A percentile compares a stretch with the other conserved stretches of the same genome.
phyloP scores from a whole-genome alignment of 805 yeast species.

The Nematodospora valgi region DNA sequence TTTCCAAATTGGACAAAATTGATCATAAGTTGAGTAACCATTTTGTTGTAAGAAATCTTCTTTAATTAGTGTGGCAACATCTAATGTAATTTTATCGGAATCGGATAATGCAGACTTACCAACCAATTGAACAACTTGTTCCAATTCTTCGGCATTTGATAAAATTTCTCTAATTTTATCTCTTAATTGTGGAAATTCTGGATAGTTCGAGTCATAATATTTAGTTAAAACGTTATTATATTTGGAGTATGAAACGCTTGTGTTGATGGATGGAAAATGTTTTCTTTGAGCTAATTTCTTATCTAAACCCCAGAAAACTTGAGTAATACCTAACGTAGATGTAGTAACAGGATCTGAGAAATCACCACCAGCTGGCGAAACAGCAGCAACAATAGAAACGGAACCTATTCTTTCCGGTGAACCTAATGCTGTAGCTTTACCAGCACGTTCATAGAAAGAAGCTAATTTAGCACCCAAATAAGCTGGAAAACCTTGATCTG shows the following conservation, averaged over 20 bases:
- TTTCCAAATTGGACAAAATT: slow-evolving; percentile 99
- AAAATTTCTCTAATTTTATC: slow-evolving; percentile 90
- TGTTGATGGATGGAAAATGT: slow-evolving; percentile 98
- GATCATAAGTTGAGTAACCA: slow-evolving; percentile 97
- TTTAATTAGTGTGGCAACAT: slow-evolving; percentile 85
- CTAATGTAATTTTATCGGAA: slow-evolving; percentile 93
- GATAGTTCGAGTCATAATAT: slow-evolving; percentile 80
- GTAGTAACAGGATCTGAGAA: slow-evolving; percentile 99
- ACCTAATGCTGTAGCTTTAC: slow-evolving; percentile 92
- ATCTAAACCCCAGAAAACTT: slow-evolving; percentile 99
- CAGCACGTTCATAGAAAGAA: slow-evolving; percentile 99
- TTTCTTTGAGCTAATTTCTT: slow-evolving; percentile 99
- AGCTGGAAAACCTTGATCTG: slow-evolving; percentile 99
- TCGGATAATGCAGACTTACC: slow-evolving; percentile 98
- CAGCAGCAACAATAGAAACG: slow-evolving; percentile 99
- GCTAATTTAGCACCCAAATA: slow-evolving; percentile 98
- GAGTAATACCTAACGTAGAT: slow-evolving; percentile 98
- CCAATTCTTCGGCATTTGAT: slow-evolving; percentile 96
- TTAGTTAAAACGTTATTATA: slow-evolving; percentile 84
- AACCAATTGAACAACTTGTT: slow-evolving; percentile 98
- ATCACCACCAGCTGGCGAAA: slow-evolving; percentile 99
- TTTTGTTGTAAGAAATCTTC: slow-evolving; percentile 99
- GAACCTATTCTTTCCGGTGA: slow-evolving; percentile 96
- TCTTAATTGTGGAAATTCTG: slow-evolving; percentile 89
- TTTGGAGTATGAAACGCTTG: slow-evolving; percentile 94